Percentiles rank a stretch among this genome's conserved stretches.
phyloP scores from a whole-genome alignment of 2,329 filamentous ascomycete species.

The Nannizzia gypsea region DNA sequence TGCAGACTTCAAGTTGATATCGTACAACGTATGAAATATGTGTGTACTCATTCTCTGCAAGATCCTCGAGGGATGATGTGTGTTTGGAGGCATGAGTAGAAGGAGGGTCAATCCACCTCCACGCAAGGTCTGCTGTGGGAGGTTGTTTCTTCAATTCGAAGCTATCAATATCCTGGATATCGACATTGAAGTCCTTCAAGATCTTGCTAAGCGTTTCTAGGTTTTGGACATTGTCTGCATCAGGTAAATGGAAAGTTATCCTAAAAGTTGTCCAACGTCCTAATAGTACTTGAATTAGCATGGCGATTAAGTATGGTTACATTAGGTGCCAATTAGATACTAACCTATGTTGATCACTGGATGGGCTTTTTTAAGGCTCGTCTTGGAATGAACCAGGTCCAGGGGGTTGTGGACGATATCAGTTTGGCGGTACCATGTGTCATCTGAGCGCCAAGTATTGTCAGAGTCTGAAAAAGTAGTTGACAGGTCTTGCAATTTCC shows the following conservation, averaged over 20 bases:
- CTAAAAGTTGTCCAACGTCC: slow-evolving; percentile 53
- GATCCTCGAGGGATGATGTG: slow-evolving; percentile 26
- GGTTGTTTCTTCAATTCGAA: slow-evolving; percentile 28
- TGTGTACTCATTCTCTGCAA: slow-evolving; percentile 25
- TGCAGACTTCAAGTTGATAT: slow-evolving; percentile 86
- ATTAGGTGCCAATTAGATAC: slow-evolving; percentile 13
- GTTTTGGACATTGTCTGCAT: slow-evolving; percentile 19
- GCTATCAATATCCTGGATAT: slow-evolving; percentile 32
- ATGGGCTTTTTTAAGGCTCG: slow-evolving; percentile 38
- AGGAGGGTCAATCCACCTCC: slow-evolving; percentile 31
- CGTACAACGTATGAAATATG: slow-evolving; percentile 58
- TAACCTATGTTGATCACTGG: slow-evolving; percentile 50
- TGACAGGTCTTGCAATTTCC: slow-evolving; percentile 24
- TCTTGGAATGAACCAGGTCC: slow-evolving; percentile 24
- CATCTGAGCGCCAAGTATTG: slow-evolving; percentile 43
- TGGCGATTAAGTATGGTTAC: slow-evolving; percentile 13
- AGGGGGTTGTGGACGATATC: slow-evolving; percentile 43
- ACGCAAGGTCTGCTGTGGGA: slow-evolving; percentile 18
- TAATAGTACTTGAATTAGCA: slow-evolving; percentile 17
- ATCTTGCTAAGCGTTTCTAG: slow-evolving; percentile 40
- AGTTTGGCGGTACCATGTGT: slow-evolving; percentile 53
- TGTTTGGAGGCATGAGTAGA: slow-evolving; percentile 19
- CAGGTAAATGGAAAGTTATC: slow-evolving; percentile 34
- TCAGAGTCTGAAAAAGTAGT: slow-evolving; percentile 33
- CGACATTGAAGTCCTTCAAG: slow-evolving; percentile 63